Base-by-base conservation (phyloP, 2,329 filamentous ascomycete genomes). In the Aspergillus arachidicola region DNA sequence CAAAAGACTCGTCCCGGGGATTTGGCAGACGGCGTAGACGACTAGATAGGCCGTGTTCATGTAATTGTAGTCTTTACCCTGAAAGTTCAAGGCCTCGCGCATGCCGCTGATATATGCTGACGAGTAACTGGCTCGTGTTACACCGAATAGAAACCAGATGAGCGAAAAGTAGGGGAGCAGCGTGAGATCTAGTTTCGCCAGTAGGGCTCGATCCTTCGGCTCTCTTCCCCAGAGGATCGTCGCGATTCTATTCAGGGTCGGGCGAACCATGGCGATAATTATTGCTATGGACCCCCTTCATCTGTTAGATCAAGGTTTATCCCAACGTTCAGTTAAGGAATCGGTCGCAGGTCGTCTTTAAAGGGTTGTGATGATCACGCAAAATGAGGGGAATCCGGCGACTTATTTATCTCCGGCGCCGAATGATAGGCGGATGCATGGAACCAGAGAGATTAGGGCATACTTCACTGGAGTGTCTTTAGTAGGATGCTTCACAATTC, bases 141-240 rank as follows among this genome's bases (percentile, higher is more conserved):
- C 75, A 32, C 81, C 81, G 60, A 82, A 82, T 4, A 82, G 70
- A 57, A 82, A 82, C 81, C 80, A 82, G n/a, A 82, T 78, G 14
- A 82, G 68, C 0, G 79, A 81, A 64, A 82, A 82, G 63, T 83
- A 82, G 0, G 77, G 76, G 23, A 81, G 72, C 7, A 81, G 70
- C 0, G 79, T 81, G 51, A 76, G 72, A 63, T 81, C 79, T 9
- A 81, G 6, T 30, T 50, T 50, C 9, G 46, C 12, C 16, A 50
- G 46, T 30, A 50, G 46, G 46, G 46, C 46, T 32, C 46, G 46
- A 50, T 50, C 46, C 26, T 28, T 50, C 7, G 23, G 14, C 23
- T 50, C 46, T 30, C 16, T 50, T 14, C 46, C 46, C 46, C 46
- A 50, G 46, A 50, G 16, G 26, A 50, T 50, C 14, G 46, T 50